Evolutionary conservation across 768 basidiomycete species (phyloP), one percentile per base, ranked within the genome.

Genomic region (Hypsizygus marmoreus): DNA sequence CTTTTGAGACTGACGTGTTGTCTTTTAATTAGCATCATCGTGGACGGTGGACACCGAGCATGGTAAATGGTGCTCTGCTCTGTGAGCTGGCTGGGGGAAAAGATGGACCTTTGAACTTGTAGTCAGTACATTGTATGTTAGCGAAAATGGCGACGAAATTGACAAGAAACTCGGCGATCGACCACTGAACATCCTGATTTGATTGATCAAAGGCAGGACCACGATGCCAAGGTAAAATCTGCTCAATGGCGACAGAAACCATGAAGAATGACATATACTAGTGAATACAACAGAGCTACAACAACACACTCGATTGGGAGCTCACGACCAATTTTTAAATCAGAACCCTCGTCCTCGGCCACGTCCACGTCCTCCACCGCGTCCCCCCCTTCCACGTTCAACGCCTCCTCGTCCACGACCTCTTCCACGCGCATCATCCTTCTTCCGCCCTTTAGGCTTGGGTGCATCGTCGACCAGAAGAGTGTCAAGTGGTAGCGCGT

Each of bases 391-490:
- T 33, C 71, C 64, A 16, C 82, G n/a, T n/a, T n/a, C 80, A 22
- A 77, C 69, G 9, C 74, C 79, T 9, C 75, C 73, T 0, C 74
- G 64, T 25, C 74, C 72, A 34, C 71, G 65, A 16, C 82, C 84
- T 8, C 88, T 75, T 0, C 89, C 89, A 39, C 90, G 74, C 2
- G 74, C 64, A 32, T 86, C 88, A 8, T 91, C 93, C 77, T 95
- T 95, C 73, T 90, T 94, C 66, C 86, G 79, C 34, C 80, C 85
- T 66, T 95, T 97, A 13, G 95, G 94, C 70, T 95, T 95, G 4
- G 95, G 97, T 11, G 94, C 91, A 62, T 99, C 97, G 65, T 99
- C 95, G 20, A 99, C 94, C 6, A 99, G 81, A 6, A 99, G 80
- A 16, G 97, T 97, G 65, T 99, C 95, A 49, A 99, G 74, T 0